Conservation (phyloP, 192 early-diverging fungal genomes). For the Rhizophagus sp. region DNA sequence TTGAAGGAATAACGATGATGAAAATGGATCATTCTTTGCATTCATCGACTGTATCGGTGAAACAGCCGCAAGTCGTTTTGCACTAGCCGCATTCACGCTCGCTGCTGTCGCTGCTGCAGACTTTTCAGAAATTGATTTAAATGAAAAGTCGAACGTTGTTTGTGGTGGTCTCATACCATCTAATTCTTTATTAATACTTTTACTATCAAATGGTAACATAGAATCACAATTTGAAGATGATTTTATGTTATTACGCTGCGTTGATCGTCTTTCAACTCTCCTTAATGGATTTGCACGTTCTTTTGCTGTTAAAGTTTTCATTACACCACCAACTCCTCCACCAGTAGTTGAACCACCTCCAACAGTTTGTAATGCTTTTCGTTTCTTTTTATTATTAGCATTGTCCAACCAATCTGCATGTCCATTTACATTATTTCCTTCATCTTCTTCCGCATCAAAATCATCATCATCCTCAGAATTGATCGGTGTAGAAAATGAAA, state of each 20-base stretch:
- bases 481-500: conserved; percentile 29
- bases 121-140: conserved; percentile 26
- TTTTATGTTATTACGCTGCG: neutral
- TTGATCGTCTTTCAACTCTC: conserved; percentile 23
- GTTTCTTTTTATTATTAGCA: conserved; percentile 33
- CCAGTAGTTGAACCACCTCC: conserved; percentile 15
- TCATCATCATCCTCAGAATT: conserved; percentile 29
- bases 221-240: neutral
- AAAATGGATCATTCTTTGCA: conserved; percentile 29
- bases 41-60: conserved; percentile 30
- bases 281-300: conserved; percentile 28
- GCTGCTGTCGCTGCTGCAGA: conserved; percentile 22
- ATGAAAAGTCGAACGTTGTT: conserved; percentile 30
- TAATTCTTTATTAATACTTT: neutral
- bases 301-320: conserved; percentile 18
- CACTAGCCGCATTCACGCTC: conserved; percentile 26
- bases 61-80: conserved; percentile 27
- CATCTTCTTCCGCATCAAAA: conserved; percentile 30
- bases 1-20: conserved; percentile 19
- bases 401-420: conserved; percentile 31
- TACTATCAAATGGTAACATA: conserved; percentile 6
- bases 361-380: conserved; percentile 31
- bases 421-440: conserved; percentile 22
- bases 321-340: conserved; percentile 21
- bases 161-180: conserved; percentile 24